A percentile compares a stretch with the other conserved stretches of the same genome.
phyloP scores from a whole-genome alignment of 2,329 filamentous ascomycete genomes.

The Madurella fahalii region DNA sequence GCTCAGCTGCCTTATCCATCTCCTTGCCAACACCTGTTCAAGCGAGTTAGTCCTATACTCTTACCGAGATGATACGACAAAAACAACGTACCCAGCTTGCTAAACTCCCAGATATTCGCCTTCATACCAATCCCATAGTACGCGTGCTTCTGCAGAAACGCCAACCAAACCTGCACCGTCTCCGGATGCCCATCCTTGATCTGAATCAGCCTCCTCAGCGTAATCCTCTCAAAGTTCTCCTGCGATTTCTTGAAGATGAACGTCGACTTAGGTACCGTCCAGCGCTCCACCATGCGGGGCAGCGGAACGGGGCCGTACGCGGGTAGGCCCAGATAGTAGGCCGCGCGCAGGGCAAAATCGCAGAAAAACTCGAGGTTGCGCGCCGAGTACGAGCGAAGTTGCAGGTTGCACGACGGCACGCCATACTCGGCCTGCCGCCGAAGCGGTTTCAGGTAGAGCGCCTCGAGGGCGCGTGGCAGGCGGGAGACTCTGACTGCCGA shows the following conservation, averaged over 20 bases:
- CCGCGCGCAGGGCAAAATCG: constrained; percentile 90
- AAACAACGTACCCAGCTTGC: constrained; percentile 57
- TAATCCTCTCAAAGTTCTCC: constrained; percentile 95
- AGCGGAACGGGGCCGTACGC: constrained; percentile 82
- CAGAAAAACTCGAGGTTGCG: constrained; percentile 91
- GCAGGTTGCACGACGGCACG: constrained; percentile 82
- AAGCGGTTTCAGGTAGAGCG: constrained; percentile 79
- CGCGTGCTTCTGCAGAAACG: constrained; percentile 85
- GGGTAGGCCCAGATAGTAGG: constrained; percentile 87
- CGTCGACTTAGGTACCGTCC: constrained; percentile 84
- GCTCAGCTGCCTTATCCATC: constrained; percentile 47
- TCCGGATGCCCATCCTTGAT: constrained; percentile 90
- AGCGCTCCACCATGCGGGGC: constrained; percentile 82
- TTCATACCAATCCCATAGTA: constrained; percentile 99
- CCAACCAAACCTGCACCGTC: constrained; percentile 85
- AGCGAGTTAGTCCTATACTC: background rate
- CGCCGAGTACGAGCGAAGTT: constrained; percentile 84
- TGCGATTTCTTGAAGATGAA: constrained; percentile 98
- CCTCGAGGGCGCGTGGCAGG: constrained; percentile 75
- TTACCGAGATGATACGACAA: constrained; percentile 9
- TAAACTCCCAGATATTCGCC: constrained; percentile 92
- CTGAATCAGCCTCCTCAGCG: constrained; percentile 79
- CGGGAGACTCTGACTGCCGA: constrained; percentile 37
- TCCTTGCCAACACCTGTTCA: constrained; percentile 45
- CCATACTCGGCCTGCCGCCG: constrained; percentile 70